Base-by-base conservation (phyloP, 192 early-diverging fungal species). In the Podila horticola region DNA sequence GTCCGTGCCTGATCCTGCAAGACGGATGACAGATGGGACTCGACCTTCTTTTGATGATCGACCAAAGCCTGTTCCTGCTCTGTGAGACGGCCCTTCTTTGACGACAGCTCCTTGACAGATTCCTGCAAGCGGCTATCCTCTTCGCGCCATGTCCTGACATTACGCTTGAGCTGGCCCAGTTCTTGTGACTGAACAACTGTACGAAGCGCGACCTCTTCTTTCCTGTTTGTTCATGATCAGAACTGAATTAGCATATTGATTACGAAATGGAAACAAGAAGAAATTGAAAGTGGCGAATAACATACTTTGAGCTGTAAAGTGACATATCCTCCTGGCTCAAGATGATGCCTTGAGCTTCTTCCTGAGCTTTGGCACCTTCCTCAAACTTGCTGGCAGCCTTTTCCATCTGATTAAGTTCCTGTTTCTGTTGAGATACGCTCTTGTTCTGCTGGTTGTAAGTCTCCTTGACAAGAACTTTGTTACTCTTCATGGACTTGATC, bases 171-270 rank as follows among this genome's bases (percentile, higher is more conserved):
- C 29, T 89, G 87, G 13, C 89, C 87, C 0, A 94, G 85, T 58
- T 87, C 84, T 59, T 95, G 90, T 65, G 90, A 89, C 69, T 95
- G 92, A 7, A 88, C 86, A 0, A 93, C 84, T 7, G 94, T 94
- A 60, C 84, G 75, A 28, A 86, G 61, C 31, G 87, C 89, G 20
- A 93, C 91, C 70, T 93, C 84, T 70, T 95, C 94, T 57, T 94
- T 94, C 49, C 91, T 94, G 36, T 20, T 55, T 94, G 36, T 20
- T 55, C n/a, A 55, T 22, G 33, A 15, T 45, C 41, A 12, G 41
- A 0, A 17, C 12, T 17, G 41, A 45, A 45, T 45, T 45, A 45
- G 41, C 1, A 45, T 45, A 45, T 15, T 13, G 15, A 45, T 45
- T 3, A 0, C 41, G 15, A 13, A 13, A 41, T 41, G 12, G 9